phyloP scores from a whole-genome alignment of 2,329 filamentous ascomycete genomes.

The Cladosporium sp. region DNA sequence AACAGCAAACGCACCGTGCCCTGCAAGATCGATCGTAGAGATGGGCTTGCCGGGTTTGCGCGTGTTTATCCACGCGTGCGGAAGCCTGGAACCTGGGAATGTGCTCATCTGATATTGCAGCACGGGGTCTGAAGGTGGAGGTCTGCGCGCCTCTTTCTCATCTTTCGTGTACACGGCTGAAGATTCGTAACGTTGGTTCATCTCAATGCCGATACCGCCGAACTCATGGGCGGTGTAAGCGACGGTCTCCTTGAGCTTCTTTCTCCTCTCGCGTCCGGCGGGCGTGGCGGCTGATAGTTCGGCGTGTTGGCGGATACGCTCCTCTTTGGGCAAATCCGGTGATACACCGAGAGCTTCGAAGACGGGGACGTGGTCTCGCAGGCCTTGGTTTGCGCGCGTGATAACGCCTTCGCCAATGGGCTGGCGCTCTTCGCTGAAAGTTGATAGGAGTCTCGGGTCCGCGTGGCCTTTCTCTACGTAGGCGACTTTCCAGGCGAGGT shows the following conservation, averaged over 20 bases:
- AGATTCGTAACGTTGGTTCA: slow-evolving; percentile 58
- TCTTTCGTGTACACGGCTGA: slow-evolving; percentile 38
- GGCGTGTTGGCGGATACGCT: slow-evolving; percentile 31
- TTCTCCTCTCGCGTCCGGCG: slow-evolving; percentile 41
- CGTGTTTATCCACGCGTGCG: slow-evolving; percentile 63
- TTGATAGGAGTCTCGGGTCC: slow-evolving; percentile 29
- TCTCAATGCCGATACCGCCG: slow-evolving; percentile 59
- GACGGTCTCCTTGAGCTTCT: slow-evolving; percentile 33
- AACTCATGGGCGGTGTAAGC: slow-evolving; percentile 42
- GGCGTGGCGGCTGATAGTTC: slow-evolving; percentile 32
- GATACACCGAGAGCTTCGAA: slow-evolving; percentile 35
- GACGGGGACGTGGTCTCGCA: slow-evolving; percentile 50
- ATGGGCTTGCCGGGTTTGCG: slow-evolving; percentile 45
- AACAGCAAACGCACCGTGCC: slow-evolving; percentile 51
- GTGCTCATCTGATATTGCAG: slow-evolving; percentile 44
- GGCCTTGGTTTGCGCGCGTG: slow-evolving; percentile 57
- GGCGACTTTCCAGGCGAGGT: slow-evolving; percentile 42
- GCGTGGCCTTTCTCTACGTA: slow-evolving; percentile 35
- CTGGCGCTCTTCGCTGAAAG: slow-evolving; percentile 38
- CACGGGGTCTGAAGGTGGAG: slow-evolving; percentile 41
- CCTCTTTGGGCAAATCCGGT: slow-evolving; percentile 24
- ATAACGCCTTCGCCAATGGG: slow-evolving; percentile 52
- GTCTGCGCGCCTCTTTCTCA: slow-evolving; percentile 28
- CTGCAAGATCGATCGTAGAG: slow-evolving; percentile 62
- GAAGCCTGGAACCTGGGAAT: slow-evolving; percentile 60